Conservation (phyloP, 805 yeast species). For the Suhomyces tanzawaensis region DNA sequence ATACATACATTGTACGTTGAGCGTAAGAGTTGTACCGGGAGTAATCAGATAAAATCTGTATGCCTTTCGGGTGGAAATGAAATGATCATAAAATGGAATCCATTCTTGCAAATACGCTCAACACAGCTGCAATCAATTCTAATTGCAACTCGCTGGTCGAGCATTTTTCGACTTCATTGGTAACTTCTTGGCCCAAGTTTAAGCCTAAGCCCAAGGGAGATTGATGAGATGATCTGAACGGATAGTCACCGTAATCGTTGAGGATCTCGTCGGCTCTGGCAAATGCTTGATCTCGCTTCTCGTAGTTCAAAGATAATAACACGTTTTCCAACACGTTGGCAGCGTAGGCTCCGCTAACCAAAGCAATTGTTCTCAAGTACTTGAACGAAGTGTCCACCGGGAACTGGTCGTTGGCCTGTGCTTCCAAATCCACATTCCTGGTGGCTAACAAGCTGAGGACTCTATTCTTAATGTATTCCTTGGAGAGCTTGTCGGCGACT, state of each 20-base stretch:
- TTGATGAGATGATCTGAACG: constrained; percentile 58
- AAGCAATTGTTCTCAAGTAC: constrained; percentile 71
- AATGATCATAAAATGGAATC: constrained; percentile 69
- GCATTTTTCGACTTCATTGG: constrained; percentile 49
- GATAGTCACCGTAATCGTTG: constrained; percentile 78
- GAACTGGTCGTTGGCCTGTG: constrained; percentile 55
- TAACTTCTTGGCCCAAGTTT: constrained; percentile 60
- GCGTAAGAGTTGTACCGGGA: no score
- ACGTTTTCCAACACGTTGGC: constrained; percentile 96
- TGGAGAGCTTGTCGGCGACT: constrained; percentile 78
- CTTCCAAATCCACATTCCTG: constrained; percentile 57
- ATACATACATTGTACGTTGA: no score
- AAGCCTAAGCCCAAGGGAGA: constrained; percentile 69
- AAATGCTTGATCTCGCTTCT: constrained; percentile 87
- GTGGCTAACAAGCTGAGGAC: constrained; percentile 67
- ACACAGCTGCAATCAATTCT: constrained; percentile 91
- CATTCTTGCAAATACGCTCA: constrained; percentile 86
- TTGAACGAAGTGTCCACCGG: constrained; percentile 67
- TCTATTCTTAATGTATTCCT: constrained; percentile 75
- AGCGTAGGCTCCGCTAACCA: constrained; percentile 88
- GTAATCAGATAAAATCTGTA: no score
- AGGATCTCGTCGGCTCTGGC: constrained; percentile 91
- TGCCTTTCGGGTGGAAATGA: no score
- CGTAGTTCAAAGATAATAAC: constrained; percentile 70
- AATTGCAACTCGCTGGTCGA: constrained; percentile 60